Evolutionary conservation across 2,329 filamentous ascomycete species (phyloP).

Genomic region (Pseudogymnoascus sp.): DNA sequence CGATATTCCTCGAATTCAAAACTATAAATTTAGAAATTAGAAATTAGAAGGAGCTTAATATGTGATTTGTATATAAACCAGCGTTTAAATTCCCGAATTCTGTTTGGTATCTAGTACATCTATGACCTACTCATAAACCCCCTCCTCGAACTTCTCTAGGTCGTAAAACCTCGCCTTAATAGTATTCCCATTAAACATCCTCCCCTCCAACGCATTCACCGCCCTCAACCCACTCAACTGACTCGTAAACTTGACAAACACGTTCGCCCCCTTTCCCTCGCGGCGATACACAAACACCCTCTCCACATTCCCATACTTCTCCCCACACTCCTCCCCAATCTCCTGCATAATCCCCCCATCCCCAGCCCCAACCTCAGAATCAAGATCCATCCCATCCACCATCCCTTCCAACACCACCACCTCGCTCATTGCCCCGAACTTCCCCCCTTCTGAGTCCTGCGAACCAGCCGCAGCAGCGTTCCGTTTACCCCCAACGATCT

Average conservation of each 20-base stretch:
- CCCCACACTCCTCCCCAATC: constrained; percentile 87
- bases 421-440: constrained; percentile 66
- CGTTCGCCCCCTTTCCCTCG: constrained; percentile 46
- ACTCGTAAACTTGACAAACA: constrained; percentile 91
- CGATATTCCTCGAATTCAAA: too few species aligned
- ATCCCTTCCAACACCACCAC: constrained; percentile 79
- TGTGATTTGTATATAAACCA: background rate
- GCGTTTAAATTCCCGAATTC: background rate
- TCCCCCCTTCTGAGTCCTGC: constrained; percentile 40
- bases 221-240: constrained; percentile 77
- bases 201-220: constrained; percentile 80
- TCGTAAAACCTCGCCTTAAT: constrained; percentile 81
- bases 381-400: constrained; percentile 75
- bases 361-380: constrained; percentile 60
- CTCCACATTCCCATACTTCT: constrained; percentile 82
- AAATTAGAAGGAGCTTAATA: background rate
- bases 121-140: constrained; percentile 38
- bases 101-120: too few species aligned
- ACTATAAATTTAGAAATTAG: too few species aligned
- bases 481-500: constrained; percentile 70
- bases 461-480: constrained; percentile 33
- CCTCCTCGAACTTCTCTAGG: constrained; percentile 69
- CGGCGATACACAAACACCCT: constrained; percentile 65
- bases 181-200: constrained; percentile 78
- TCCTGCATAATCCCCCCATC: constrained; percentile 71